A percentile compares a stretch with the other conserved stretches of the same genome.
Conservation (phyloP, 139 green algal species). For the Haematococcus sp. region DNA sequence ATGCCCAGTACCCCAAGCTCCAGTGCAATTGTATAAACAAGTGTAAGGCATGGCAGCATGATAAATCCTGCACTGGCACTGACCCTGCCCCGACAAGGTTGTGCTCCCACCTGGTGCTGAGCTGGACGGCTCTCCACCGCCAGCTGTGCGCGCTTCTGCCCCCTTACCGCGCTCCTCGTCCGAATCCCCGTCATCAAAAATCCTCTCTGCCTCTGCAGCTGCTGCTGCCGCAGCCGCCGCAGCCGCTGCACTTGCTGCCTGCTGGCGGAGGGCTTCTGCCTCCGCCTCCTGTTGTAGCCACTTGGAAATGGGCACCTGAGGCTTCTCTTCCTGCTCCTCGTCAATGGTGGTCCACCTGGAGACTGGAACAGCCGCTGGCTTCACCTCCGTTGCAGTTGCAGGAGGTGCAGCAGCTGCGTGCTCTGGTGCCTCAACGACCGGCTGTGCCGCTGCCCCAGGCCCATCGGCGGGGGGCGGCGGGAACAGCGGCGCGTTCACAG, state of each 20-base stretch:
- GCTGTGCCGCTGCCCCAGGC: not conserved
- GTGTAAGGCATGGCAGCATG: too few species aligned
- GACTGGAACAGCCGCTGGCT: constrained; percentile 7
- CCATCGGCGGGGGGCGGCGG: too few species aligned
- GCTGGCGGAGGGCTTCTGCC: constrained; percentile 10
- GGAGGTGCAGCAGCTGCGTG: not conserved
- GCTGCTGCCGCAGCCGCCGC: not conserved
- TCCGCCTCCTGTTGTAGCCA: constrained; percentile 52
- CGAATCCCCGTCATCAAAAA: not conserved
- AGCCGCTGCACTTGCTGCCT: constrained; percentile 7
- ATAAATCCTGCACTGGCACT: too few species aligned
- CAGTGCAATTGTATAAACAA: too few species aligned
- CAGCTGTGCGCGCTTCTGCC: not conserved
- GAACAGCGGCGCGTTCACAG: not conserved
- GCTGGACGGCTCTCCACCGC: not conserved
- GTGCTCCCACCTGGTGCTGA: too few species aligned
- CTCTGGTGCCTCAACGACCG: not conserved
- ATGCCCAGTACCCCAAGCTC: too few species aligned
- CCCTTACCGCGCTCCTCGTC: constrained; percentile 4
- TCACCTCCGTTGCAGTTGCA: too few species aligned
- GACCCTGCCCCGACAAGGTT: too few species aligned
- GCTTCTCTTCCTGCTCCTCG: constrained; percentile 53
- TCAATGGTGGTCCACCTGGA: constrained; percentile 65
- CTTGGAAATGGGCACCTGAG: constrained; percentile 50
- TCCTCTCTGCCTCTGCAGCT: not conserved